Base-by-base conservation (phyloP, 495 filamentous ascomycete species). In the Aspergillus ellipticus region DNA sequence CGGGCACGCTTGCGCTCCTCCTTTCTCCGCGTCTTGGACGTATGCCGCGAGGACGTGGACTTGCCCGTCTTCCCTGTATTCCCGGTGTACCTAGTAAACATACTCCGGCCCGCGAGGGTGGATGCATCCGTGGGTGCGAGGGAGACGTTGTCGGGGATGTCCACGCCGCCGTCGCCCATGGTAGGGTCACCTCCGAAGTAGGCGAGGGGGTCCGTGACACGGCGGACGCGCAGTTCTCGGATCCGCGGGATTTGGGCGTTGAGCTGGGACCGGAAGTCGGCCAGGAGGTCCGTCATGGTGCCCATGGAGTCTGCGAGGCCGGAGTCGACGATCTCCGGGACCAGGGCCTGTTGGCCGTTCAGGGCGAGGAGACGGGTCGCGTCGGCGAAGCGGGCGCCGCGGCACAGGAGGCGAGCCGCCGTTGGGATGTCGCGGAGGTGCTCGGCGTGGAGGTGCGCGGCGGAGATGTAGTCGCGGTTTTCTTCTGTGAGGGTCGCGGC, bases 1-100 rank as follows among this genome's bases (percentile, higher is more conserved):
- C 89, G 80, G 0, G 94, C 94, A 6, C 91, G 82, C 82, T 98
- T 98, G 63, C 96, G 85, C 78, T 98, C 94, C 68, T 97, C 94
- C 15, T 89, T 77, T 15, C 85, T 78, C 15, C 90, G 81, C 56
- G 92, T 96, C 76, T 90, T 92, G 49, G 84, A 87, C 26, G 90
- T 96, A 46, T 85, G 84, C 9, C 90, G 79, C 17, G 88, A 87
- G 1, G 84, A 77, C 8, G 63, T 68, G 2, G 94, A 96, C 21
- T 87, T 88, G 1, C 87, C 85, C 0, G 93, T 97, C 67, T 97
- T 96, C 7, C 92, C 73, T 3, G 93, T 97, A 71, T 83, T 83
- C 24, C 87, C 85, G 0, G 93, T 97, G 68, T 98, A 98, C 11
- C 92, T 73, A 6, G 94, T 98, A 74, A 96, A 93, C 69, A 98